Evolutionary conservation across 2,329 filamentous ascomycete species (phyloP), one percentile per base, ranked within the genome.

Genomic region (Teratosphaeria viscida): DNA sequence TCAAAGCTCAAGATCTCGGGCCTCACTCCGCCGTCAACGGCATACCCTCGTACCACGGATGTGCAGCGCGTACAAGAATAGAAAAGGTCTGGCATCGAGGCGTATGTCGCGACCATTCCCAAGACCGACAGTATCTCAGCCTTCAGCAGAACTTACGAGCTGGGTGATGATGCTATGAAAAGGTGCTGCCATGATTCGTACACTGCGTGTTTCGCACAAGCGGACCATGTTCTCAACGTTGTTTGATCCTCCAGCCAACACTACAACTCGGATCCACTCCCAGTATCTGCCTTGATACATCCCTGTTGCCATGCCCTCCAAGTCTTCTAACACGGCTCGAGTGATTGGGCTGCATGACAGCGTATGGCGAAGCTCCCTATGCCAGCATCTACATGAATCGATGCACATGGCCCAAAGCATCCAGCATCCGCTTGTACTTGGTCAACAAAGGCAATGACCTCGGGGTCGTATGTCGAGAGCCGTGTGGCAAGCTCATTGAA

Each of bases 361-460:
- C 7, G 29, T 12, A 43, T 14, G 12, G 11, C 37, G 29, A 43
- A 43, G 37, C 37, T 43, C 37, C 16, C 16, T 5, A 43, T 43
- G 11, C 11, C 5, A 5, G 12, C 37, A 43, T 43, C 43, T 49
- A 49, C 16, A 16, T n/a, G 23, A 49, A 49, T 7, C 19, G 43
- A 23, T 49, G 43, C 43, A 49, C 43, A 23, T 23, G 43, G n/a
- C 56, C 56, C 39, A 35, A 8, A 23, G 23, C 19, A 23, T 54
- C 52, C 23, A 59, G 57, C 34, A 55, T 52, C 5, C 32, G 52
- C 57, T 59, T 59, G 34, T 59, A 59, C 26, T 59, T 59, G 19
- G 37, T 43, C 49, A 59, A 49, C n/a, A 49, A 19, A 7, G 43
- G 43, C 43, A 49, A 10, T 10, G 16, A 49, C 43, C 19, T 49